phyloP scores from a whole-genome alignment of 331 rosid species.

The Prunus yedoensis region DNA sequence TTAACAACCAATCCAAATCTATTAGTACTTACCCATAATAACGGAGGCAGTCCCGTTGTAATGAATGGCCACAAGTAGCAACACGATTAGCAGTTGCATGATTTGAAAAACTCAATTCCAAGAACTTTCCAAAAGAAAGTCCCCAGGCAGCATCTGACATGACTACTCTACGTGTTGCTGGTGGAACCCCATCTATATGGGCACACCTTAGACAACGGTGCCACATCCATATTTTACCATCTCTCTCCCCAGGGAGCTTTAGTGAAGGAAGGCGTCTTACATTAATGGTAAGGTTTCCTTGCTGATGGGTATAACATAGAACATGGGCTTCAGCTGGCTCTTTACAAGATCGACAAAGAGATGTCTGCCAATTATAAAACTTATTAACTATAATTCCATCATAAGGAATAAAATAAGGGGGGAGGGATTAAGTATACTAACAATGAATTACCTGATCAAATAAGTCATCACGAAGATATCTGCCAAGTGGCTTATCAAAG shows the following conservation, averaged over 20 bases:
- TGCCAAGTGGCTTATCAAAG: conserved; percentile 93
- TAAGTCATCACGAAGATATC: conserved; percentile 84
- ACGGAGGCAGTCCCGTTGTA: conserved; percentile 98
- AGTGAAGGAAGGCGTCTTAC: conserved; percentile 74
- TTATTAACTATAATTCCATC: not conserved
- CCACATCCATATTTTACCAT: conserved; percentile 99
- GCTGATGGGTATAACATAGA: conserved; percentile 80
- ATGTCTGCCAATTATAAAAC: conserved; percentile 44
- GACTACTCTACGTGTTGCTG: conserved; percentile 86
- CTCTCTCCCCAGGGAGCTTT: conserved; percentile 83
- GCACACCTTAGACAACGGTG: conserved; percentile 93
- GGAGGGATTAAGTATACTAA: conserved; percentile 2
- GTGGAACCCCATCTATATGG: conserved; percentile 83
- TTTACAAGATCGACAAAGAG: conserved; percentile 70
- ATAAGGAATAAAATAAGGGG: not conserved
- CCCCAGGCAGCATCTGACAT: conserved; percentile 99
- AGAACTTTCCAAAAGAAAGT: conserved; percentile 95
- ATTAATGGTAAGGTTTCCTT: conserved; percentile 94
- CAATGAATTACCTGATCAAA: conserved; percentile 61
- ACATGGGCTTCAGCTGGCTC: conserved; percentile 80
- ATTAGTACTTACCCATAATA: conserved; percentile 72
- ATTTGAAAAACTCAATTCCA: conserved; percentile 98
- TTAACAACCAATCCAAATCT: conserved; percentile 1
- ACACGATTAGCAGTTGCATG: conserved; percentile 98
- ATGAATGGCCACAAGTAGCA: conserved; percentile 95